Conservation (phyloP, 208 protist genomes). For the Leishmania arabica region DNA sequence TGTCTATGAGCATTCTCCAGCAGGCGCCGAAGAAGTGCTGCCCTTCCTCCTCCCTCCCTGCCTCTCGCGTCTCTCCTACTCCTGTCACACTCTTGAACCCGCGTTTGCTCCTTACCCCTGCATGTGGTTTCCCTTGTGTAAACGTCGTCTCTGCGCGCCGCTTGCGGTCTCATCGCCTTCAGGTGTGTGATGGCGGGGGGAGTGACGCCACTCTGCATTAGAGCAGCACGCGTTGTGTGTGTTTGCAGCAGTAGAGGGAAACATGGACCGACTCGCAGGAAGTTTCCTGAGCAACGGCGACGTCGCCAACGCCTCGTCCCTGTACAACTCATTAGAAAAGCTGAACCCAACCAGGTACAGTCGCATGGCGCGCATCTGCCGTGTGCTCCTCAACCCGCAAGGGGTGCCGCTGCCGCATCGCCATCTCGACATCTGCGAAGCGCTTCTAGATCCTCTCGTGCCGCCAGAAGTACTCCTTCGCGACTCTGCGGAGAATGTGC, state of each 20-base stretch:
- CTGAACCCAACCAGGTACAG: slow-evolving; percentile 65
- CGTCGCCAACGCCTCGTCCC: slow-evolving; percentile 57
- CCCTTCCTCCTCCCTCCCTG: not conserved
- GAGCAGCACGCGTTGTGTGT: not conserved
- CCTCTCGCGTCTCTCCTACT: not conserved
- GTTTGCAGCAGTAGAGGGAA: not conserved
- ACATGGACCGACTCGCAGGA: slow-evolving; percentile 78
- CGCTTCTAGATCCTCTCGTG: slow-evolving; percentile 71
- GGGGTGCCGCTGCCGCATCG: slow-evolving; percentile 74
- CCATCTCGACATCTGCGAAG: slow-evolving; percentile 78
- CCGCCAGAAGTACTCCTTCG: slow-evolving; percentile 48
- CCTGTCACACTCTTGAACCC: not conserved
- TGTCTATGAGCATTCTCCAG: not conserved
- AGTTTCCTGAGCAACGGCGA: slow-evolving; percentile 74
- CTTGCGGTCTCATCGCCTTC: not conserved
- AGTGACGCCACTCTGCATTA: not conserved
- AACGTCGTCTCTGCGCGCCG: not conserved
- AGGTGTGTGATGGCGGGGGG: not conserved
- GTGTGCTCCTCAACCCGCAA: slow-evolving; percentile 69
- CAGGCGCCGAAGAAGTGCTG: not conserved
- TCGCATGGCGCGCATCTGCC: slow-evolving; percentile 72
- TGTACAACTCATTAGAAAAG: slow-evolving; percentile 80
- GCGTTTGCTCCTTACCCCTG: not conserved
- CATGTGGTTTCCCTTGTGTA: not conserved
- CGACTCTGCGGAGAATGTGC: slow-evolving; percentile 43